These are phyloP conservation scores for Mycosphaerella sp. DNA, from an alignment of 2,329 filamentous ascomycete genomes.

Conservation along the genomic window DNA sequence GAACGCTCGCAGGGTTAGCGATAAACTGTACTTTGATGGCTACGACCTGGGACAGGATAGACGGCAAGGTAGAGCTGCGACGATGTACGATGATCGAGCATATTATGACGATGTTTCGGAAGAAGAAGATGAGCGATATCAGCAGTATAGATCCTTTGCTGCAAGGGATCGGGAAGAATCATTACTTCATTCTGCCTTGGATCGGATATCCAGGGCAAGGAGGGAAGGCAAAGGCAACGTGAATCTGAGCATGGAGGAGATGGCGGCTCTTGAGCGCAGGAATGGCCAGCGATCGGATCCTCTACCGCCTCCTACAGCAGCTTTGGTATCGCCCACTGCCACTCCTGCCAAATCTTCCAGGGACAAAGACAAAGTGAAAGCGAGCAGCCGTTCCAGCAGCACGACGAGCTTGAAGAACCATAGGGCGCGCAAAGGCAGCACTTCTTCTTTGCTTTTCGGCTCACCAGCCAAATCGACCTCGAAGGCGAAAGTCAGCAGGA, in stretches of 20 bases:
- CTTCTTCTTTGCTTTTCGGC: conserved; percentile 28
- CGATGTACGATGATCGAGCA: conserved; percentile 44
- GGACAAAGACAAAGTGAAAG: conserved; percentile 17
- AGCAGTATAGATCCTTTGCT: conserved; percentile 43
- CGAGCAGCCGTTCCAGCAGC: conserved; percentile 33
- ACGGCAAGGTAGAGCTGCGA: conserved; percentile 34
- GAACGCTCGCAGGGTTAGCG: conserved; percentile 18
- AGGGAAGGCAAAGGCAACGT: conserved; percentile 71
- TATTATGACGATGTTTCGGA: conserved; percentile 44
- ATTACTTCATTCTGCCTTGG: conserved; percentile 69
- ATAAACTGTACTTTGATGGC: conserved; percentile 12
- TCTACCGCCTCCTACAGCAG: conserved; percentile 8
- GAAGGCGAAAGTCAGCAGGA: conserved; percentile 28
- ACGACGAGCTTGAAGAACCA: conserved; percentile 31
- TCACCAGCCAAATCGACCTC: conserved; percentile 33
- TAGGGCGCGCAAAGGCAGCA: conserved; percentile 33
- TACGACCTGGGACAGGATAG: conserved; percentile 40
- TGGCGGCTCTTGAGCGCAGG: conserved; percentile 65
- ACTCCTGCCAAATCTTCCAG: conserved; percentile 23
- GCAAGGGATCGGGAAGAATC: conserved; percentile 64
- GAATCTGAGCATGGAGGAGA: conserved; percentile 69
- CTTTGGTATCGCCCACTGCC: conserved; percentile 29
- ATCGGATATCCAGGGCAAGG: conserved; percentile 72
- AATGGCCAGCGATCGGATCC: conserved; percentile 26
- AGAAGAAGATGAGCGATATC: conserved; percentile 44